Evolutionary conservation across 805 yeast species (phyloP).

Genomic region (Torulaspora gathmanii): DNA sequence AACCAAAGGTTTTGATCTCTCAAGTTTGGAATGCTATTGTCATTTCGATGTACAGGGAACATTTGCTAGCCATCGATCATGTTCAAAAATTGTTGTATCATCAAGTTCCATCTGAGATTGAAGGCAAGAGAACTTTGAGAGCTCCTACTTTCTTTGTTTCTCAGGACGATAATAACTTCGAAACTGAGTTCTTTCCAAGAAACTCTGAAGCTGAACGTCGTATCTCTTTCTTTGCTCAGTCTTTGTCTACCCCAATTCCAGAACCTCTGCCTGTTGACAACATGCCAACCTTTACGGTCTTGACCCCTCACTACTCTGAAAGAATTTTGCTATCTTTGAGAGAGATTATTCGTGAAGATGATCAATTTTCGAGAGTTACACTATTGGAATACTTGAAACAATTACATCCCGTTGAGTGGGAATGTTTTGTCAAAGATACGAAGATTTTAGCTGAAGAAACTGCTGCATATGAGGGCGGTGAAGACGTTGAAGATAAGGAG

Average conservation of each 20-base stretch:
- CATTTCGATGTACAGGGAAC: slow-evolving; percentile 99
- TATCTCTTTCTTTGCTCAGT: slow-evolving; percentile 98
- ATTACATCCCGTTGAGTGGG: slow-evolving; percentile 96
- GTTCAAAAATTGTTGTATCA: slow-evolving; percentile 96
- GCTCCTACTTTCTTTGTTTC: slow-evolving; percentile 98
- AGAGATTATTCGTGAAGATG: slow-evolving; percentile 96
- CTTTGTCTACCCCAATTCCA: slow-evolving; percentile 96
- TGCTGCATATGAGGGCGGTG: slow-evolving; percentile 58
- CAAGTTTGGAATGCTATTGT: slow-evolving; percentile 99
- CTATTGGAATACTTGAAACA: slow-evolving; percentile 90
- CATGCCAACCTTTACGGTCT: slow-evolving; percentile 98
- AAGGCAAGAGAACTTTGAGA: slow-evolving; percentile 96
- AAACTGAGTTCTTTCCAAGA: slow-evolving; percentile 94
- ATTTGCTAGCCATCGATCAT: slow-evolving; percentile 94
- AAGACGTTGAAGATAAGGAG: slow-evolving; percentile 50
- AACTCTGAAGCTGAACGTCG: slow-evolving; percentile 99
- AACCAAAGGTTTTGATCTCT: slow-evolving; percentile 95
- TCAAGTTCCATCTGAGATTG: slow-evolving; percentile 97
- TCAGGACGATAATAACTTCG: slow-evolving; percentile 92
- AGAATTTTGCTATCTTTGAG: slow-evolving; percentile 88
- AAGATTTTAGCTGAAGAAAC: slow-evolving; percentile 93
- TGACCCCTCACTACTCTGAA: slow-evolving; percentile 95
- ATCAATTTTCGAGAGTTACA: slow-evolving; percentile 91
- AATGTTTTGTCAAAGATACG: slow-evolving; percentile 93
- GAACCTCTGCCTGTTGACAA: slow-evolving; percentile 99